These are phyloP conservation scores for Buxus sempervirens DNA, from an alignment of 164 flowering plant genomes.

Conservation along the genomic window DNA sequence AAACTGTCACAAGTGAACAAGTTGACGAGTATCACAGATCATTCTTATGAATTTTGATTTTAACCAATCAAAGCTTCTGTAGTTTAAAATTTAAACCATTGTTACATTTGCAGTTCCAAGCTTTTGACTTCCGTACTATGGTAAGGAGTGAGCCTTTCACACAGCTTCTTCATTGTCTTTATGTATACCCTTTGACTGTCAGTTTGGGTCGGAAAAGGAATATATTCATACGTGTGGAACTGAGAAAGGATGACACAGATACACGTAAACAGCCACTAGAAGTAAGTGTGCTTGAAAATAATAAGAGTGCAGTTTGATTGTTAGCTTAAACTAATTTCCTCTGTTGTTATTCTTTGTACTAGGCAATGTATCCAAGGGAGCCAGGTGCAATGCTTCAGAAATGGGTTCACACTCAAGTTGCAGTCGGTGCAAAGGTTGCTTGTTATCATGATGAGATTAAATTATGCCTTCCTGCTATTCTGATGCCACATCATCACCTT, in stretches of 20 bases:
- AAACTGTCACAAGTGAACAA: neutral
- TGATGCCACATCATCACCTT: conserved; percentile 87
- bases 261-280: conserved; percentile 81
- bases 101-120: conserved; percentile 68
- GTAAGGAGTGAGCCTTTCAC: conserved; percentile 89
- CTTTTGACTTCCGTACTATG: conserved; percentile 89
- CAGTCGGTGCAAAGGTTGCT: conserved; percentile 82
- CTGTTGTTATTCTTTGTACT: conserved; percentile 13
- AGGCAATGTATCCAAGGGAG: conserved; percentile 90
- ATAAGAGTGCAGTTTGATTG: neutral
- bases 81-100: neutral
- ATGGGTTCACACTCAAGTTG: conserved; percentile 93
- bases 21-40: neutral
- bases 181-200: conserved; percentile 83
- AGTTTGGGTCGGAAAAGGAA: conserved; percentile 91
- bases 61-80: neutral
- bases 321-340: conserved; percentile 5
- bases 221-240: conserved; percentile 80
- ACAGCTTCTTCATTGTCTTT: conserved; percentile 92
- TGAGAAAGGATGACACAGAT: conserved; percentile 85
- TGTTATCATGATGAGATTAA: conserved; percentile 95
- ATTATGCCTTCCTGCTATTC: conserved; percentile 75
- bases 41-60: neutral
- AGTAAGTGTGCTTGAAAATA: conserved; percentile 39
- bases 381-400: conserved; percentile 62